Conservation (phyloP, 139 green algal genomes). For the Chlamydomonas schloesseri region DNA sequence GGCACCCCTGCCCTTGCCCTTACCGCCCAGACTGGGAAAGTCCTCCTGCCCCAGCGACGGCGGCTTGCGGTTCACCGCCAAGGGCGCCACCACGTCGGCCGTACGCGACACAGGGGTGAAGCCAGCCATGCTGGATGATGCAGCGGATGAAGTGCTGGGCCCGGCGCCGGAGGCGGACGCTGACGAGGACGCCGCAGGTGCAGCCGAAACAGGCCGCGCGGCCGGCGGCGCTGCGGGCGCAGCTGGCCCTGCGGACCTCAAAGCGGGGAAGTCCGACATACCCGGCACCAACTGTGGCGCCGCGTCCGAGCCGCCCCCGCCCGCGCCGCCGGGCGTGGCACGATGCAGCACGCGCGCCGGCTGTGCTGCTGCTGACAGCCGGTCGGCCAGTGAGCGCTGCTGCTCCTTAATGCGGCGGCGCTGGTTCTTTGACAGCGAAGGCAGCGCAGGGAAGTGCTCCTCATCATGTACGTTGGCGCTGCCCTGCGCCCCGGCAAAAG, state of each 20-base stretch:
- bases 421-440: slow-evolving; percentile 51
- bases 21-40: slow-evolving; percentile 53
- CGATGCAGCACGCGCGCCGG: slow-evolving; percentile 54
- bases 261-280: slow-evolving; percentile 5
- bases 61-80: not conserved
- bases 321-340: not conserved
- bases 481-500: slow-evolving; percentile 21
- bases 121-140: too few species aligned
- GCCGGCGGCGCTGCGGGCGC: not conserved
- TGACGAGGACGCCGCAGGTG: not conserved
- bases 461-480: not conserved
- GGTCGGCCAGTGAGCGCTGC: slow-evolving; percentile 48
- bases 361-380: slow-evolving; percentile 43
- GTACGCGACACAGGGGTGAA: not conserved
- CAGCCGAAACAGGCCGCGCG: not conserved
- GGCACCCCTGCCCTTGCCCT: not conserved
- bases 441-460: slow-evolving; percentile 82
- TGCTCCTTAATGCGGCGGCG: slow-evolving; percentile 42
- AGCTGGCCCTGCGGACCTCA: not conserved
- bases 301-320: not conserved
- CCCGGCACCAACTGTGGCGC: not conserved
- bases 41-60: slow-evolving; percentile 26
- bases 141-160: too few species aligned
- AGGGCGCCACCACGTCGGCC: slow-evolving; percentile 14
- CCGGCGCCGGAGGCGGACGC: not conserved